phyloP scores from a whole-genome alignment of 371 early-diverging fungal genomes.

The Agmasoma carcini region DNA sequence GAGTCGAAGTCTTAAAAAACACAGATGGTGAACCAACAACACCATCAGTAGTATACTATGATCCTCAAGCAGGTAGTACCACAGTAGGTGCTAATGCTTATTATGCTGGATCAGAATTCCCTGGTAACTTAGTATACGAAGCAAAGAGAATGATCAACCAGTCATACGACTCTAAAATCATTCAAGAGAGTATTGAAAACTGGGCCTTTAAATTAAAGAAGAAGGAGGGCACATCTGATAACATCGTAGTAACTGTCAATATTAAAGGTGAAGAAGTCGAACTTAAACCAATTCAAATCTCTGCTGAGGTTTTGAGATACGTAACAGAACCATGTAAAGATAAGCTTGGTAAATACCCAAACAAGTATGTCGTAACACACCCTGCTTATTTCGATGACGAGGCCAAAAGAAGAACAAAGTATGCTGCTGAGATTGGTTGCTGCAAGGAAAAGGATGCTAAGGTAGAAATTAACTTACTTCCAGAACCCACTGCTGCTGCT shows the following conservation, averaged over 20 bases:
- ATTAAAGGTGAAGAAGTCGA: slow-evolving; percentile 25
- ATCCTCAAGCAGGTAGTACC: slow-evolving; percentile 56
- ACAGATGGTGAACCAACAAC: slow-evolving; percentile 86
- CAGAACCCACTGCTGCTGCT: slow-evolving; percentile 89
- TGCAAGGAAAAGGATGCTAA: slow-evolving; percentile 16
- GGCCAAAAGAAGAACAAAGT: slow-evolving; percentile 51
- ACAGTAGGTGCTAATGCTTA: slow-evolving; percentile 72
- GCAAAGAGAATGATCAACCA: slow-evolving; percentile 82
- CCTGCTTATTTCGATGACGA: slow-evolving; percentile 55
- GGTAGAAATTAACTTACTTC: slow-evolving; percentile 44
- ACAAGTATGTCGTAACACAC: slow-evolving; percentile 66
- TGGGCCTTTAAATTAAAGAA: slow-evolving; percentile 49
- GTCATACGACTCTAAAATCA: slow-evolving; percentile 54
- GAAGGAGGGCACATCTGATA: slow-evolving; percentile 50
- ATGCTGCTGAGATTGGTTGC: slow-evolving; percentile 45
- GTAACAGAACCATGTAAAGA: slow-evolving; percentile 70
- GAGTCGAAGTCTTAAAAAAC: slow-evolving; percentile 60
- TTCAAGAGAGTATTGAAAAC: slow-evolving; percentile 45
- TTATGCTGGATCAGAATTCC: slow-evolving; percentile 73
- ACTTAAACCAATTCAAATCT: slow-evolving; percentile 52
- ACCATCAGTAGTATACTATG: slow-evolving; percentile 80
- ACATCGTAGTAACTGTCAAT: slow-evolving; percentile 20
- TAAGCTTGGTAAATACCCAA: slow-evolving; percentile 84
- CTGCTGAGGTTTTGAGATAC: slow-evolving; percentile 59
- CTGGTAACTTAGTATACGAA: slow-evolving; percentile 74